phyloP scores from a whole-genome alignment of 2,329 filamentous ascomycete species.

The Ramularia endophylla region DNA sequence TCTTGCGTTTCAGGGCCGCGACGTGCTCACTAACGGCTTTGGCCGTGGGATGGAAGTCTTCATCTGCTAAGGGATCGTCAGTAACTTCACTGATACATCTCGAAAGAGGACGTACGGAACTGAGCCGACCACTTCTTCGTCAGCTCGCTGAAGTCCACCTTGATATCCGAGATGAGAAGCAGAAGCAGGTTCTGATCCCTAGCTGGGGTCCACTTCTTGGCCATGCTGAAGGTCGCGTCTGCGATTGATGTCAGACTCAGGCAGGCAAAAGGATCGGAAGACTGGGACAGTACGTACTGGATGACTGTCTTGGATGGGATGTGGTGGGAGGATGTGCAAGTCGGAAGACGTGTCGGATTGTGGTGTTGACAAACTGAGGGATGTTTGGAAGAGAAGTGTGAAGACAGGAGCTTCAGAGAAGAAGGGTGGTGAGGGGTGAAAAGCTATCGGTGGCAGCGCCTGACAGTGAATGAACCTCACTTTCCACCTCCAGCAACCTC shows the following conservation, averaged over 20 bases:
- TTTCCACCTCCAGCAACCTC: too few species aligned
- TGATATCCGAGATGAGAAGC: conserved; percentile 16
- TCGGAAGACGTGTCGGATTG: neutral
- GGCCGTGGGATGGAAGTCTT: conserved; percentile 11
- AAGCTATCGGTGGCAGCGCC: too few species aligned
- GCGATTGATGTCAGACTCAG: neutral
- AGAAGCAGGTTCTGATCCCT: conserved; percentile 22
- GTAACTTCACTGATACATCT: neutral
- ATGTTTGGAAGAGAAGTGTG: too few species aligned
- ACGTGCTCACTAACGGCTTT: conserved; percentile 22
- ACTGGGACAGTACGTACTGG: neutral
- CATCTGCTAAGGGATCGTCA: conserved; percentile 11
- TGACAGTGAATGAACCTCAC: too few species aligned
- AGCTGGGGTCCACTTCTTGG: conserved; percentile 19
- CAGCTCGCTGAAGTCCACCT: conserved; percentile 13
- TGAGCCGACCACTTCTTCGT: conserved; percentile 12
- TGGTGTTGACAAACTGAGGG: neutral
- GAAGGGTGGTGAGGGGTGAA: too few species aligned
- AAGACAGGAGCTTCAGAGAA: too few species aligned
- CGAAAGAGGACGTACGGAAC: conserved; percentile 10
- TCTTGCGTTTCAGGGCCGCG: conserved; percentile 8
- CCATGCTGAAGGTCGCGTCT: conserved; percentile 12
- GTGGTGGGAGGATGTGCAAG: neutral
- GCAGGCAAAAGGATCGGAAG: neutral
- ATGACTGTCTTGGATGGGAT: neutral